Evolutionary conservation across 352 stramenopile species (phyloP).

Genomic region (Aphanomyces cochlioides): DNA sequence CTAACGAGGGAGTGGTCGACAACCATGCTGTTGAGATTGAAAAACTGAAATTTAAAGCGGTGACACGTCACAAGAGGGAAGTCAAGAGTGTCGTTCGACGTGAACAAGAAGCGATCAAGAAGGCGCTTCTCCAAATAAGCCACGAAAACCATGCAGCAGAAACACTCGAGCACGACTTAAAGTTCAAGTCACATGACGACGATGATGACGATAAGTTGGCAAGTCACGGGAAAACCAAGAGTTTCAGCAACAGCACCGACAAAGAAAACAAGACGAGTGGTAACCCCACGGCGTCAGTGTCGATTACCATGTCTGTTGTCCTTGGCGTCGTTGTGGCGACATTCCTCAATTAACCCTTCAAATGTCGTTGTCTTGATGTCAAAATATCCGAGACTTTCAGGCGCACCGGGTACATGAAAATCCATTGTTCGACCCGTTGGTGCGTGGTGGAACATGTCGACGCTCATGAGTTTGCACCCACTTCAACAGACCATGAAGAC

Average conservation of each 20-base stretch:
- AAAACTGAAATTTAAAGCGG: neutral
- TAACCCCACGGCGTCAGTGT: neutral
- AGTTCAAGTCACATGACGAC: neutral
- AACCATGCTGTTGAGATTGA: neutral
- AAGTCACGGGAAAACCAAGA: neutral
- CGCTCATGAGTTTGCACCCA: conserved; percentile 76
- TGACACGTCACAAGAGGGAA: neutral
- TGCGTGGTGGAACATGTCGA: conserved; percentile 50
- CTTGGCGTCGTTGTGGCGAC: neutral
- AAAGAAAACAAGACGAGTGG: neutral
- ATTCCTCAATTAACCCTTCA: neutral
- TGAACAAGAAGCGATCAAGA: neutral
- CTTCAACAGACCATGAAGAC: conserved; percentile 58
- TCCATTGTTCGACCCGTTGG: neutral
- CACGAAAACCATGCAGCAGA: neutral
- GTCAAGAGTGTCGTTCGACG: neutral
- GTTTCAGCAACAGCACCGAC: neutral
- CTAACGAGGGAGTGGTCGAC: neutral
- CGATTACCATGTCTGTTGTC: neutral
- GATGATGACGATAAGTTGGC: neutral
- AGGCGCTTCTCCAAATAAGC: neutral
- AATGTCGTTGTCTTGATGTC: too few relatives aligned
- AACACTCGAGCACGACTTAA: neutral
- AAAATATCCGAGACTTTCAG: neutral
- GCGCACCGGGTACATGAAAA: too few relatives aligned